Base-by-base conservation (phyloP, 179 eudicot species). In the Beta corolliflora region DNA sequence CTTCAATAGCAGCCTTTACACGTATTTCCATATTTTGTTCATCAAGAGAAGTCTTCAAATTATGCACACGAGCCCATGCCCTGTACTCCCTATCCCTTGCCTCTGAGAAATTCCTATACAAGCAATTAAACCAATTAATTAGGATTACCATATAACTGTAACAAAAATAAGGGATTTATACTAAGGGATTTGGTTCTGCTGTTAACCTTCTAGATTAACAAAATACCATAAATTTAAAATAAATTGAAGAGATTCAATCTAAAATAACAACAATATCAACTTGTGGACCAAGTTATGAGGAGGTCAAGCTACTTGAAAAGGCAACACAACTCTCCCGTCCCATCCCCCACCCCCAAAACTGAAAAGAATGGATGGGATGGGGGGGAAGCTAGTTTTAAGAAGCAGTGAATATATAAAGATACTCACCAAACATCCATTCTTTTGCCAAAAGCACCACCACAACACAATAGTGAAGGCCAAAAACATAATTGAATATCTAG, bases 21-120 rank as follows among this genome's bases (percentile, higher is more conserved):
- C 95, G 97, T 77, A 55, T 76, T 89, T 93, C 99, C 89, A 97
- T 84, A 75, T 88, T 91, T 81, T 83, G 92, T 86, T 97, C 99
- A 79, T 94, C 97, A 82, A 97, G 98, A 66, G 97, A 86, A 46
- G 90, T 81, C 68, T 88, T 88, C 69, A 97, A 89, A 80, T 91
- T 84, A 82, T 94, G 94, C 68, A 97, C 97, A 84, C 79, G 91
- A 79, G 97, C 97, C 98, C 99, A 91, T 74, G 94, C 94, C 87
- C 81, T 90, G 85, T 82, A 89, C 81, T 97, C 99, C 44, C 89
- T 81, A 78, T 89, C 87, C 88, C 95, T 93, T 68, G 92, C 95
- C 85, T 90, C 97, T 73, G 77, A 75, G 18, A 89, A 79, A 73
- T 92, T 91, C 88, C 98, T 97, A 92, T 74, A 84, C 9, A 69